phyloP scores from a whole-genome alignment of 148 eudicot species.

The Pharnaceum exiguum region DNA sequence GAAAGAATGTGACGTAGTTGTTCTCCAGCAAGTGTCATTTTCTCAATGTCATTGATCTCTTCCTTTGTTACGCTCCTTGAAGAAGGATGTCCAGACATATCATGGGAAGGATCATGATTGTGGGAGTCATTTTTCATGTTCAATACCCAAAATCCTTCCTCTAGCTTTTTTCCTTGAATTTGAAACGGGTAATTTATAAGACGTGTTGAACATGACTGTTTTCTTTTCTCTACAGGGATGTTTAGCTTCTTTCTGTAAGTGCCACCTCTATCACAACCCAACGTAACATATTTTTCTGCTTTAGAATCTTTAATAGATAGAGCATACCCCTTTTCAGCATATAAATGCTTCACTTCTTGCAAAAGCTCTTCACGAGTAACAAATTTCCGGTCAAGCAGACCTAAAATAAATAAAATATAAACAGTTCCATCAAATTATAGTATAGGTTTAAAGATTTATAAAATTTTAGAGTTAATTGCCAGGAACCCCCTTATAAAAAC shows the following conservation, averaged over 20 bases:
- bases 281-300: conserved; percentile 8
- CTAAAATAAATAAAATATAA: no score
- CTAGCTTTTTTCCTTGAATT: neutral
- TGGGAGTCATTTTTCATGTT: neutral
- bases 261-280: conserved; percentile 12
- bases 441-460: no score
- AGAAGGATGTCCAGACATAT: conserved; percentile 6
- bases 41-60: neutral
- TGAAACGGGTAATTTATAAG: conserved; percentile 11
- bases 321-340: conserved; percentile 2
- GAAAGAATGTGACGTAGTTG: conserved; percentile 2
- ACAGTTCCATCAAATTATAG: no score
- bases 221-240: neutral
- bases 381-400: no score
- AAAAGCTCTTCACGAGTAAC: conserved; percentile 1
- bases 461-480: no score
- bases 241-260: neutral
- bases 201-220: neutral
- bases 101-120: conserved; percentile 4
- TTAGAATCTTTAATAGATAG: neutral
- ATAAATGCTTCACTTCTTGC: neutral
- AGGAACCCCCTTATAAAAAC: no score
- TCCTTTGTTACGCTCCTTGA: neutral
- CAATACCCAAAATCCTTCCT: conserved; percentile 2
- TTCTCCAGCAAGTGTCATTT: neutral